Evolutionary conservation across 2,329 filamentous ascomycete species (phyloP), one percentile per base, ranked within the genome.

Genomic region (Capronia americana): DNA sequence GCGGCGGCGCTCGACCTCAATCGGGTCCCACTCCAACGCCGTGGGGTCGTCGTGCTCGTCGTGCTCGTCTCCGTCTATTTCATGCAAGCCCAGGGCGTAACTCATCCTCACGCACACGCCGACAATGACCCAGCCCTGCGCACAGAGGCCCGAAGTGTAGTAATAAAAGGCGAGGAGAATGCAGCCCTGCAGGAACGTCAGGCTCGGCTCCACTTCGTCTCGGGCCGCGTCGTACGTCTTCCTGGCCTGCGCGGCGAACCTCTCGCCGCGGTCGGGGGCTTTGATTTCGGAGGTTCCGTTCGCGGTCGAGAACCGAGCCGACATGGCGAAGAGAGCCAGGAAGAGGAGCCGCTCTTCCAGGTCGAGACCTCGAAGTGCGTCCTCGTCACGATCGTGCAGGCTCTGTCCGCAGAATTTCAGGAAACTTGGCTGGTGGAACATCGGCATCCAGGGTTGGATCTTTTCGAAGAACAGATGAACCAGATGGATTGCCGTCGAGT

Each of bases 61-160:
- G 6, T 34, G 38, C 4, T 46, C 50, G 23, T 61, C 63, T n/a
- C 38, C 92, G 71, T 97, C 93, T 77, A 97, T 93, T 71, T 93
- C 92, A 77, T 97, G 93, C 30, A 98, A 82, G 7, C 94, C 94
- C 2, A 97, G 84, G 76, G 97, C 94, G 24, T 97, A 90, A 5
- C 92, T 93, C 56, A 97, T 79, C 38, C 94, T 89, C 64, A 96
- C 90, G 4, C 93, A 93, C 53, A 97, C 93, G 8, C 94, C 94
- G 67, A 96, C 91, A 67, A 98, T 97, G 78, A 97, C 97, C 94
- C 93, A 98, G 30, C 56, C 38, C 14, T 23, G 38, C 1, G 63
- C 34, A 38, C 20, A 48, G 14, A 50, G 32, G 10, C 38, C 20
- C 20, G 28, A 53, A 1, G 57, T 55, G 24, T 65, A 55, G 11